Conservation (phyloP, 805 yeast species). For the Wickerhamia fluorescens region DNA sequence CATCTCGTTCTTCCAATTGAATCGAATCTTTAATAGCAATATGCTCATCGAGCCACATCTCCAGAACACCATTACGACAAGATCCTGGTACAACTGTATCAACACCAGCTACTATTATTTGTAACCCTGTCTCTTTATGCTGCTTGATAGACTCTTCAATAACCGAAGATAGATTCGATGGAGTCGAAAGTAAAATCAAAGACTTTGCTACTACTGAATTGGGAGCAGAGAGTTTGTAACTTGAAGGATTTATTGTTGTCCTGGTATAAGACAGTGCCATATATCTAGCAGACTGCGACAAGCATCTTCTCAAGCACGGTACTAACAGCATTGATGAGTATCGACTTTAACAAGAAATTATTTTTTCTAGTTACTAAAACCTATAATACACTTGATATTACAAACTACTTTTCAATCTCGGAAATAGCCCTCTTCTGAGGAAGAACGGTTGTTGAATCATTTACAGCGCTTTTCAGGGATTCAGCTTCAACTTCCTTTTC, state of each 20-base stretch:
- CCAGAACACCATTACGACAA: slow-evolving; percentile 27
- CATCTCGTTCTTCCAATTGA: slow-evolving; percentile 19
- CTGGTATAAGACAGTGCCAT: background rate
- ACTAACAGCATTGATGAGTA: too few species aligned
- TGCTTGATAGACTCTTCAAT: slow-evolving; percentile 24
- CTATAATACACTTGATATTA: too few species aligned
- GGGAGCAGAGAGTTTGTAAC: slow-evolving; percentile 3
- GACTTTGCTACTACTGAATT: slow-evolving; percentile 20
- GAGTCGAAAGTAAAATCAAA: slow-evolving; percentile 29
- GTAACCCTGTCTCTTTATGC: slow-evolving; percentile 19
- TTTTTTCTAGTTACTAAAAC: too few species aligned
- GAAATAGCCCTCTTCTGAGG: slow-evolving; percentile 15
- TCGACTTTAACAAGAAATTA: too few species aligned
- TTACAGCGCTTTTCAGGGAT: slow-evolving; percentile 3
- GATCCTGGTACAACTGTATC: slow-evolving; percentile 30
- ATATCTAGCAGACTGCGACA: background rate
- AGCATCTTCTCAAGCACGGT: slow-evolving; percentile 2
- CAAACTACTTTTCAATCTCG: too few species aligned
- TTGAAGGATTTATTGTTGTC: slow-evolving; percentile 6
- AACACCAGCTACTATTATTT: slow-evolving; percentile 35
- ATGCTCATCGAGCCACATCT: slow-evolving; percentile 29
- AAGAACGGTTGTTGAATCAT: too few species aligned
- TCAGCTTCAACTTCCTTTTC: slow-evolving; percentile 4
- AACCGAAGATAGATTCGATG: slow-evolving; percentile 21
- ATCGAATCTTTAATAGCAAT: slow-evolving; percentile 12